Base-by-base conservation (phyloP, 352 stramenopile species). In the Pythium dissimile region DNA sequence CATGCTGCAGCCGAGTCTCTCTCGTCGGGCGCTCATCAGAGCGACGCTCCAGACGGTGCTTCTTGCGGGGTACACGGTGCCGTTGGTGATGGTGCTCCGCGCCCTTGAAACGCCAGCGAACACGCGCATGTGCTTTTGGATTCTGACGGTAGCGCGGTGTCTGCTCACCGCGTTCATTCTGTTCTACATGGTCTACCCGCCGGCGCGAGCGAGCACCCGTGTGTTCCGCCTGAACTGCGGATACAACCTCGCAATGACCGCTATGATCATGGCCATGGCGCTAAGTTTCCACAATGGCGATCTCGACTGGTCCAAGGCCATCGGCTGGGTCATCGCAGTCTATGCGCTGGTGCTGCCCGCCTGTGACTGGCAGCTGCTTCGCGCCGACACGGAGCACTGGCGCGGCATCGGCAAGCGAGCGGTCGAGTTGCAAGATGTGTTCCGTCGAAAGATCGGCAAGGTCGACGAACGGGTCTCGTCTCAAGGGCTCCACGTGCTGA, bases 341-440 rank as follows among this genome's bases (percentile, higher is more conserved):
- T 90, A 73, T 64, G 66, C 65, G 6, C 67, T 71, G 1, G 31
- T 84, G 7, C 62, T 63, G 13, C 80, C 82, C 7, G 54, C 86
- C 5, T 67, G 82, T 6, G 71, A 88, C 42, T 92, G 77, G 79
- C 64, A 73, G 43, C 64, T 89, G 12, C 60, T 92, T 6, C 75
- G 71, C 11, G 80, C 80, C 6, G 80, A 91, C 47, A 91, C 80
- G 9, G 70, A 73, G 34, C 73, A 91, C 50, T 91, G 80, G 80
- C 71, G 78, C 23, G 80, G 80, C 5, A 60, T 91, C 0, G 75
- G 76, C n/a, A 64, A 73, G 35, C 74, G 78, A 20, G 80, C 78
- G 1, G 72, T 73, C 10, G 53, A 69, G 21, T 65, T 89, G 0
- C 80, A 90, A 37, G 59, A 45, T 1, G 30, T 79, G 2, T 83